Evolutionary conservation across 495 filamentous ascomycete species (phyloP).

Genomic region (Beverwykella pulmonaria): DNA sequence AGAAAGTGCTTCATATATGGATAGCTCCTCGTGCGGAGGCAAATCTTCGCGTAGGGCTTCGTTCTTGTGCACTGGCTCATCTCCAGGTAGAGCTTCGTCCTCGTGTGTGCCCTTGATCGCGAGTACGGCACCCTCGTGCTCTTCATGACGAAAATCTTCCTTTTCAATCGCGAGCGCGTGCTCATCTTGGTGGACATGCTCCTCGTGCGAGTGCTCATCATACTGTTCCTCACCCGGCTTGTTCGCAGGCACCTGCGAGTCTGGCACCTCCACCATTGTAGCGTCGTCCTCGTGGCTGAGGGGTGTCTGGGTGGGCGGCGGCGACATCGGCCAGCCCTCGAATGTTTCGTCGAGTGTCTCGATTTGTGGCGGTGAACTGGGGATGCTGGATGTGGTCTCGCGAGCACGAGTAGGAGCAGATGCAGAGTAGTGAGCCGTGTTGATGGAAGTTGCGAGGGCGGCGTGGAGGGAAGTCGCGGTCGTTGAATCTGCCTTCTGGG

Average conservation of each 20-base stretch:
- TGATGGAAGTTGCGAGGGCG: no score
- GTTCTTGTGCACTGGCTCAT: no score
- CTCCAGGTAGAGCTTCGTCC: no score
- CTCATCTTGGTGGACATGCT: no score
- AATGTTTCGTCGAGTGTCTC: not conserved
- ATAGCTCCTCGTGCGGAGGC: no score
- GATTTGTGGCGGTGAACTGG: not conserved
- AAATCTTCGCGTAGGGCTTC: no score
- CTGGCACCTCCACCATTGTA: not conserved
- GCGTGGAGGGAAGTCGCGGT: not conserved
- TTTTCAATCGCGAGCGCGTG: no score
- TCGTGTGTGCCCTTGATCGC: no score
- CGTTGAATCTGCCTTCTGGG: not conserved
- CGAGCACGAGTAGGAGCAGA: not conserved
- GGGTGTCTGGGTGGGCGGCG: not conserved
- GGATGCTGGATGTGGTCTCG: not conserved
- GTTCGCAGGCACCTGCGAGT: not conserved
- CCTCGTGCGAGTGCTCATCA: not conserved
- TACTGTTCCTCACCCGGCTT: not conserved
- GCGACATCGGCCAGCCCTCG: not conserved
- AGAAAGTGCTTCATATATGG: no score
- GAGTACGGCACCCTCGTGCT: no score
- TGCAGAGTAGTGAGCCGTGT: not conserved
- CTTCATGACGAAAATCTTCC: no score
- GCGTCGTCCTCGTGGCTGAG: not conserved